Evolutionary conservation across 2,329 filamentous ascomycete species (phyloP), one percentile per base, ranked within the genome.

Genomic region (Zelopaecilomyces penicillatus): DNA sequence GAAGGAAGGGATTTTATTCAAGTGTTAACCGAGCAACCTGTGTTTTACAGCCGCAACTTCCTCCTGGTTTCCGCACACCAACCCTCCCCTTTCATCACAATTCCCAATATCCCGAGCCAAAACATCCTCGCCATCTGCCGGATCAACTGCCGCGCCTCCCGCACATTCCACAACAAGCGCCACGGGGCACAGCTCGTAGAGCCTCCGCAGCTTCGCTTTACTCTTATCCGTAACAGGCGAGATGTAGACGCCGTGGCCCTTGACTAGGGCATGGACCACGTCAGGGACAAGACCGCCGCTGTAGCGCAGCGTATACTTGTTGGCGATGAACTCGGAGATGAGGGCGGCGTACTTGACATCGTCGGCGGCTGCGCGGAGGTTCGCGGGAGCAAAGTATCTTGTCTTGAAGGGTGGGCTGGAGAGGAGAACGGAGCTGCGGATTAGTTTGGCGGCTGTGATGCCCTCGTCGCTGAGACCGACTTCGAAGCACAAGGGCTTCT

Each of bases 371-470:
- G 74, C 68, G 7, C 79, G 74, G 43, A 82, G 59, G 52, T 83
- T 83, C 4, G 78, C 78, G 0, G 79, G 79, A 0, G 79, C 75
- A 52, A 83, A 82, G 56, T 81, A 82, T 1, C 72, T 66, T 28
- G 75, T 74, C 51, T 67, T 69, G 51, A 66, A 65, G 0, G 68
- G 66, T 3, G 63, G 51, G 1, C 50, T 34, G 1, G 59, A 49
- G 4, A 78, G 61, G 6, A 52, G 58, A 5, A 80, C 63, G 0
- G 51, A 39, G 0, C 66, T 33, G 0, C 71, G 68, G 0, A 77
- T 55, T 1, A 80, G 50, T 3, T 67, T 58, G 40, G 58, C 63
- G 9, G 5, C 41, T 1, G 50, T 45, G 4, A 46, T 46, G 31
- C 52, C 45, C 9, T 60, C 26, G 39, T 39, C 60, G 9, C 52